phyloP scores from a whole-genome alignment of 805 yeast genomes.

The Lipomyces sp. region DNA sequence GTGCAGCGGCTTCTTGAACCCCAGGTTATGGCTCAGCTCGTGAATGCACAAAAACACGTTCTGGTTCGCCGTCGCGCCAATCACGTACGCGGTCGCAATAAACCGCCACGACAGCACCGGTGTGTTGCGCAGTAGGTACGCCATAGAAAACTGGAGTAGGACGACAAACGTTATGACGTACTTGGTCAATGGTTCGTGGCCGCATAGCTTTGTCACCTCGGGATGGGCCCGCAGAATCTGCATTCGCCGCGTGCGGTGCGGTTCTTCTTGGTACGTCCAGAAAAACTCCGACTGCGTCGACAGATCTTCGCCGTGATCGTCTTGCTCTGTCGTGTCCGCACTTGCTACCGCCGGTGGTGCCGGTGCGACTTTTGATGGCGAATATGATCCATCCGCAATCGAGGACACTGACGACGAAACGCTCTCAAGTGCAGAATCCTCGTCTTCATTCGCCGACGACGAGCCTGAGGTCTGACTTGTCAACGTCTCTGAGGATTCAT shows the following conservation, averaged over 20 bases:
- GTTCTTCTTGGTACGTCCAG: constrained; percentile 81
- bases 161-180: constrained; percentile 69
- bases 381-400: background rate
- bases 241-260: constrained; percentile 73
- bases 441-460: constrained; percentile 7
- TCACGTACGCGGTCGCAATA: constrained; percentile 61
- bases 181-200: constrained; percentile 83
- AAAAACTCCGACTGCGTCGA: constrained; percentile 53
- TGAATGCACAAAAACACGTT: constrained; percentile 84
- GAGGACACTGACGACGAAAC: constrained; percentile 7
- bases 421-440: background rate
- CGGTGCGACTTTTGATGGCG: background rate
- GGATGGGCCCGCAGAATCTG: constrained; percentile 73
- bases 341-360: background rate
- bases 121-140: constrained; percentile 58
- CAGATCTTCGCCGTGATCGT: constrained; percentile 3
- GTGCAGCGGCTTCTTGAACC: constrained; percentile 71
- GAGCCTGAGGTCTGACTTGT: background rate
- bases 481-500: background rate
- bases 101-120: constrained; percentile 53
- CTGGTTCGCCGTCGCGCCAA: constrained; percentile 86
- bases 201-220: constrained; percentile 68
- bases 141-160: constrained; percentile 59
- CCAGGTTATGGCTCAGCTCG: constrained; percentile 80
- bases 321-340: background rate